A percentile compares a stretch with the other conserved stretches of the same genome.
These are phyloP conservation scores for Beauveria rudraprayagi DNA, from an alignment of 2,329 filamentous ascomycete genomes.

Conservation along the genomic window DNA sequence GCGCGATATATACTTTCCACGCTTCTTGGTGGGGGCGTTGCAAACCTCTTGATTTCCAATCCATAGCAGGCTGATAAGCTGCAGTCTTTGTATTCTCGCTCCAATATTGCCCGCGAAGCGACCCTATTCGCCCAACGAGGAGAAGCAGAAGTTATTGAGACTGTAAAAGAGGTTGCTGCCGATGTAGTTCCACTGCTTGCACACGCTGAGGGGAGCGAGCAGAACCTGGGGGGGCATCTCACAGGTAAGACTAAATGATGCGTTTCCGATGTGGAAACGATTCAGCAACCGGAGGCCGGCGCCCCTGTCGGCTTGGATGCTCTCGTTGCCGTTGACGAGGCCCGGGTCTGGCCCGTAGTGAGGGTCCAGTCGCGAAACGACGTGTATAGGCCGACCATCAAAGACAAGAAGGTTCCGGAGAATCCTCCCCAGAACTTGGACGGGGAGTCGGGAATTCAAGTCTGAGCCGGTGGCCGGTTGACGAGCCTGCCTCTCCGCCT, in stretches of 20 bases:
- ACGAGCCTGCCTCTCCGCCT: not conserved
- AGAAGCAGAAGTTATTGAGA: conserved; percentile 42
- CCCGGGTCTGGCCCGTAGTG: not conserved
- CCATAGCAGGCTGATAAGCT: conserved; percentile 37
- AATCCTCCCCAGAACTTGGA: conserved; percentile 25
- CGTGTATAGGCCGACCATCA: conserved; percentile 29
- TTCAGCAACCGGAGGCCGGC: conserved; percentile 20
- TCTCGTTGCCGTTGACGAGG: conserved; percentile 10
- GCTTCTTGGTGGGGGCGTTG: conserved; percentile 7
- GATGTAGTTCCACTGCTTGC: conserved; percentile 31
- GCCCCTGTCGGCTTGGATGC: not conserved
- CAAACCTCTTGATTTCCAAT: conserved; percentile 28
- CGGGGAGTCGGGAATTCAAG: conserved; percentile 18
- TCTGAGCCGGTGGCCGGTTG: not conserved
- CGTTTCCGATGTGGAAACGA: conserved; percentile 31
- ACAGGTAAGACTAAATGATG: conserved; percentile 23
- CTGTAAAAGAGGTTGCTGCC: conserved; percentile 39
- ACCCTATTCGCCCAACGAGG: conserved; percentile 43
- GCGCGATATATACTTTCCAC: conserved; percentile 25
- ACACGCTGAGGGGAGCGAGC: conserved; percentile 32
- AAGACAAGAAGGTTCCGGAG: conserved; percentile 31
- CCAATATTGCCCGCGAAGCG: conserved; percentile 38
- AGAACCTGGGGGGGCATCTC: conserved; percentile 27
- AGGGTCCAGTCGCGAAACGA: conserved; percentile 36
- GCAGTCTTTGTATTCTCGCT: conserved; percentile 32